Conservation (phyloP, 805 yeast species). For the Vanderwaltozyma tropicalis region DNA sequence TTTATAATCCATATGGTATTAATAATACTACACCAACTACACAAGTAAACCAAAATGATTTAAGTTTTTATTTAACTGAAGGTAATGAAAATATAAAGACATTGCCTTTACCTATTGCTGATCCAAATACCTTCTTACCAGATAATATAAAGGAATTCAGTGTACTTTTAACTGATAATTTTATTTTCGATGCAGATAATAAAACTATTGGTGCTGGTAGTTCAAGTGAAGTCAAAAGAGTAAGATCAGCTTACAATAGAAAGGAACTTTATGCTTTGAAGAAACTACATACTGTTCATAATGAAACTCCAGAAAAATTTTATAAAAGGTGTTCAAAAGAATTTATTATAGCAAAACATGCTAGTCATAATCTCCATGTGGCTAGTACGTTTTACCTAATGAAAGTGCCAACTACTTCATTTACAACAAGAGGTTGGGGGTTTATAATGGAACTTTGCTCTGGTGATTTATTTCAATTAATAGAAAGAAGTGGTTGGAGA, state of each 20-base stretch:
- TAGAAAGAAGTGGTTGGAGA: constrained; percentile 53
- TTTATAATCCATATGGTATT: constrained; percentile 56
- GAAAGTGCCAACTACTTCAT: constrained; percentile 45
- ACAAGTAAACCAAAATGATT: constrained; percentile 7
- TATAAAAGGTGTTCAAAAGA: constrained; percentile 57
- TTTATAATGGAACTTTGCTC: constrained; percentile 56
- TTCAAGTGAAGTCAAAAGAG: constrained; percentile 51
- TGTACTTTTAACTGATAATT: constrained; percentile 44
- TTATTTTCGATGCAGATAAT: constrained; percentile 35
- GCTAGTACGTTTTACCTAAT: constrained; percentile 44
- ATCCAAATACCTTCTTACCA: constrained; percentile 59
- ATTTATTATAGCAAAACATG: constrained; percentile 46
- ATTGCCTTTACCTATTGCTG: constrained; percentile 50
- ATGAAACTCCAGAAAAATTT: constrained; percentile 55
- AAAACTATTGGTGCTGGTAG: constrained; percentile 64
- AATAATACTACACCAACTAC: constrained; percentile 5
- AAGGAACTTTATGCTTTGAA: constrained; percentile 52
- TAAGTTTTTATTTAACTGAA: constrained; percentile 26
- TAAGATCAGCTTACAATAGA: constrained; percentile 27
- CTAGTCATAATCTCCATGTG: constrained; percentile 46
- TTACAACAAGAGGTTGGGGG: constrained; percentile 64
- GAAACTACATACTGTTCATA: constrained; percentile 46
- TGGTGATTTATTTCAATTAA: constrained; percentile 51
- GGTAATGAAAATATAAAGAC: constrained; percentile 34
- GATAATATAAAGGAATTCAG: constrained; percentile 38